Evolutionary conservation across 2,329 filamentous ascomycete species (phyloP).

Genomic region (Elsinoe arachidis): DNA sequence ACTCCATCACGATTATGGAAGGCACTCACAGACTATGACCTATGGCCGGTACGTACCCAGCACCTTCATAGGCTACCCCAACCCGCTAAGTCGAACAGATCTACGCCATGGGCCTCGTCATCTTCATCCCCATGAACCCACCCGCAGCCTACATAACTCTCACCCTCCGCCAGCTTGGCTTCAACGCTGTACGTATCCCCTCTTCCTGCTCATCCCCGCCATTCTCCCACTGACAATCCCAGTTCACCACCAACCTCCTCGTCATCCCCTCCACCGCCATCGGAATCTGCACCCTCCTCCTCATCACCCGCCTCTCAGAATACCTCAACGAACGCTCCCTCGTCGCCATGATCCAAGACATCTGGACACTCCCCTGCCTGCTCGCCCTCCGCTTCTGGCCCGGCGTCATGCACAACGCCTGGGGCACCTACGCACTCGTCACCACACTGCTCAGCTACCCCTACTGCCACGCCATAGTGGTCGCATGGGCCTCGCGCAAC

Average conservation of each 20-base stretch:
- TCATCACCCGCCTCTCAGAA: slow-evolving; percentile 43
- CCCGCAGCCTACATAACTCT: slow-evolving; percentile 50
- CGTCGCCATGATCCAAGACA: slow-evolving; percentile 32
- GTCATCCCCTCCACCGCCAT: slow-evolving; percentile 43
- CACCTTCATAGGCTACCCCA: slow-evolving; percentile 14
- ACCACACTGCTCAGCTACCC: slow-evolving; percentile 35
- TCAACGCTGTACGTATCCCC: slow-evolving; percentile 23
- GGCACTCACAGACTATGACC: slow-evolving; percentile 49
- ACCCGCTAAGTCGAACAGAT: neutral
- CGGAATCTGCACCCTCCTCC: slow-evolving; percentile 38
- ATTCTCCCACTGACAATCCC: slow-evolving; percentile 25
- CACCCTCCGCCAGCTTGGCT: slow-evolving; percentile 48
- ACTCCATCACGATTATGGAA: slow-evolving; percentile 43
- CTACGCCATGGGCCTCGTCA: slow-evolving; percentile 46
- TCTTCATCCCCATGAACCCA: slow-evolving; percentile 47
- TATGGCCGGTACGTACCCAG: slow-evolving; percentile 31
- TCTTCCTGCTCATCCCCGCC: neutral
- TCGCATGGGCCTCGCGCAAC: slow-evolving; percentile 35
- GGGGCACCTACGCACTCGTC: slow-evolving; percentile 31
- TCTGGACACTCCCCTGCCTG: slow-evolving; percentile 33
- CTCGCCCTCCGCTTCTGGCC: slow-evolving; percentile 31
- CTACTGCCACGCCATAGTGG: slow-evolving; percentile 38
- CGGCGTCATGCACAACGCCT: slow-evolving; percentile 22
- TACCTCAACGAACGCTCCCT: slow-evolving; percentile 46
- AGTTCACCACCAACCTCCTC: slow-evolving; percentile 55